A percentile compares a stretch with the other conserved stretches of the same genome.
Conservation (phyloP, 2,329 filamentous ascomycete species). For the Lecanicillium sp. region DNA sequence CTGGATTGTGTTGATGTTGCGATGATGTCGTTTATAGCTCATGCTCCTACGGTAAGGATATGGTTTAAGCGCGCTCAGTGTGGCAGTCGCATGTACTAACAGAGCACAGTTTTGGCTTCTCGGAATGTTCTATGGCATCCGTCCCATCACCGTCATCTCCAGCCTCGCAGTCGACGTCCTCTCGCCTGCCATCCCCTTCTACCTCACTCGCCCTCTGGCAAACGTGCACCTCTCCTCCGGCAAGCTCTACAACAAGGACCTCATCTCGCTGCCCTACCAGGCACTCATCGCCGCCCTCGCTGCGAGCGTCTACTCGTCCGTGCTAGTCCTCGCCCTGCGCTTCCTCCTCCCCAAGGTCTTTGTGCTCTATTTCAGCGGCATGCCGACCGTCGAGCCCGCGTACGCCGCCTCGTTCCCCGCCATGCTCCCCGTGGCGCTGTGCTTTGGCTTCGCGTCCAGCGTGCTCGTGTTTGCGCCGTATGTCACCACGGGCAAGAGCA, state of each 20-base stretch:
- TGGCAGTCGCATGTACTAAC: conserved; percentile 7
- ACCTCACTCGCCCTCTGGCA: conserved; percentile 61
- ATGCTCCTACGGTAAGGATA: conserved; percentile 50
- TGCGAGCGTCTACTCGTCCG: conserved; percentile 65
- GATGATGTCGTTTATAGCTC: conserved; percentile 58
- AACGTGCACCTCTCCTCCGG: conserved; percentile 47
- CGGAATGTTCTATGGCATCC: conserved; percentile 67
- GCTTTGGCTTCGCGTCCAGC: conserved; percentile 61
- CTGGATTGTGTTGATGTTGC: conserved; percentile 67
- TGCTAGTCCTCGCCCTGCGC: conserved; percentile 59
- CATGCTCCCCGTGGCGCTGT: conserved; percentile 49
- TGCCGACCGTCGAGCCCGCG: conserved; percentile 60
- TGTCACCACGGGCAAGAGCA: conserved; percentile 41
- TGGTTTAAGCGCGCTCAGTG: conserved; percentile 4
- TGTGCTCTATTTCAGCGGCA: conserved; percentile 64
- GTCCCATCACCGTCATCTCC: conserved; percentile 48
- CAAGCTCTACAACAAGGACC: conserved; percentile 51
- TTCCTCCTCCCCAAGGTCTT: conserved; percentile 64
- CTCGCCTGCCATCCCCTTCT: conserved; percentile 65
- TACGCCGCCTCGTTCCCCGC: conserved; percentile 54
- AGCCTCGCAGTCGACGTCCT: conserved; percentile 60
- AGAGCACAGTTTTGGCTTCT: conserved; percentile 58
- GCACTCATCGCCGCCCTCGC: conserved; percentile 60
- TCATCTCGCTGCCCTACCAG: conserved; percentile 56
- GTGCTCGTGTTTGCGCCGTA: conserved; percentile 71